These are phyloP conservation scores for Echeveria elegans DNA, from an alignment of 164 flowering plant genomes.

Conservation along the genomic window DNA sequence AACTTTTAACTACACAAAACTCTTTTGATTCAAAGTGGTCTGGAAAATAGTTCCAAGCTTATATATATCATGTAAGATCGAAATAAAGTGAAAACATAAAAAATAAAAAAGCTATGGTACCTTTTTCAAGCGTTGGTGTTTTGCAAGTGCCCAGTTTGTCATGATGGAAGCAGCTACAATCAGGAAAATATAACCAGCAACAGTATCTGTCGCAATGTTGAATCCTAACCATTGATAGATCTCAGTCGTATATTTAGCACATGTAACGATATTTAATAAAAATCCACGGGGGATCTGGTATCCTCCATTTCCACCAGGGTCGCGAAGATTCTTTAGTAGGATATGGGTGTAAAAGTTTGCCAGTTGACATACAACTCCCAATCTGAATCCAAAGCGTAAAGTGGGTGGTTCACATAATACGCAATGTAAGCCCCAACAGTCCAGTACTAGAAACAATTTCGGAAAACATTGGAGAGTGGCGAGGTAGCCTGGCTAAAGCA, in stretches of 20 bases:
- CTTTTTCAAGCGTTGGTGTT: conserved; percentile 74
- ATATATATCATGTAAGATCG: not conserved
- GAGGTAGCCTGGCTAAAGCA: conserved; percentile 99
- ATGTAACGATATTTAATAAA: conserved; percentile 83
- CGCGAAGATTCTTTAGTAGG: conserved; percentile 62
- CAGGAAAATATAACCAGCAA: conserved; percentile 76
- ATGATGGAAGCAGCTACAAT: conserved; percentile 78
- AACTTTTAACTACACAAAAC: too few relatives aligned
- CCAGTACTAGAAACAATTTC: conserved; percentile 96
- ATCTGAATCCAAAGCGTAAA: conserved; percentile 77
- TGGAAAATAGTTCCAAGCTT: not conserved
- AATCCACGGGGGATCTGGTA: conserved; percentile 92
- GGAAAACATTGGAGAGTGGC: conserved; percentile 78
- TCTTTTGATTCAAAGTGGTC: not conserved
- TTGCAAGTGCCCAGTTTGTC: conserved; percentile 96
- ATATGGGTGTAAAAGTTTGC: conserved; percentile 83
- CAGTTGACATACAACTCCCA: conserved; percentile 70
- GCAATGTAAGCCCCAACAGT: conserved; percentile 77
- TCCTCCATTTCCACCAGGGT: conserved; percentile 62
- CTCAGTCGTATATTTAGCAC: conserved; percentile 97
- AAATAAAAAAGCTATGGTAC: conserved; percentile 22
- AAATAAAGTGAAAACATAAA: not conserved
- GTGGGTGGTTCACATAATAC: conserved; percentile 53
- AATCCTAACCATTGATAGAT: conserved; percentile 95
- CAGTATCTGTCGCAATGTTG: conserved; percentile 91